Evolutionary conservation across 2,329 filamentous ascomycete species (phyloP).

Genomic region (Cladosporium austrohemisphaericum): DNA sequence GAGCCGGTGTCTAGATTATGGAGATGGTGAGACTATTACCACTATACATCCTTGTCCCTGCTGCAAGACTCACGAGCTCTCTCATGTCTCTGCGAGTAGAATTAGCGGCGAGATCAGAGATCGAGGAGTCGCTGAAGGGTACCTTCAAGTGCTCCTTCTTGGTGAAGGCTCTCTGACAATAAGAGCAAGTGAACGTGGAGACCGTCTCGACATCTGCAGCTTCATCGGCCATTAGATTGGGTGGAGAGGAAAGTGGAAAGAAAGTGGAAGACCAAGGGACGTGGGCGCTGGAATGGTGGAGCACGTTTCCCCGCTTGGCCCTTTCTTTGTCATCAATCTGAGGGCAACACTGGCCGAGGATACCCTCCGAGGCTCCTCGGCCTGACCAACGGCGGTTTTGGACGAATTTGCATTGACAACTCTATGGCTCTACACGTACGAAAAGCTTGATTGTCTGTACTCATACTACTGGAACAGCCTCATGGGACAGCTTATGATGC

Average conservation of each 20-base stretch:
- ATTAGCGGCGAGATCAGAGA: too few relatives aligned
- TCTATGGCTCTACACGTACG: too few relatives aligned
- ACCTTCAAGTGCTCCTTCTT: slow-evolving; percentile 5
- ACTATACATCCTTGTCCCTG: background rate
- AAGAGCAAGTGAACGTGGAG: background rate
- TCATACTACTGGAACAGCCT: background rate
- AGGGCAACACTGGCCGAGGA: too few relatives aligned
- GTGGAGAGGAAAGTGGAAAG: too few relatives aligned
- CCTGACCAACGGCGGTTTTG: too few relatives aligned
- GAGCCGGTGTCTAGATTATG: background rate
- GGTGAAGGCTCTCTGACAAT: background rate
- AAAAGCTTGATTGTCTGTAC: background rate
- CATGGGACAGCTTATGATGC: slow-evolving; percentile 1
- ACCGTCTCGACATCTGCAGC: too few relatives aligned
- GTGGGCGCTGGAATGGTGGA: too few relatives aligned
- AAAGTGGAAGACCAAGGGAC: too few relatives aligned
- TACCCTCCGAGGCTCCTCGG: too few relatives aligned
- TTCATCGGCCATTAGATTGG: background rate
- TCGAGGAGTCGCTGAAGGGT: background rate
- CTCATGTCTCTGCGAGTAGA: background rate
- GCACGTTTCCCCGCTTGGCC: too few relatives aligned
- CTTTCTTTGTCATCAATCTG: too few relatives aligned
- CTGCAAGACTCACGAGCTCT: background rate
- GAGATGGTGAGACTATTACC: background rate
- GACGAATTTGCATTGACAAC: too few relatives aligned